Conservation (phyloP, 352 stramenopile species). For the Globisporangium camurandrum region DNA sequence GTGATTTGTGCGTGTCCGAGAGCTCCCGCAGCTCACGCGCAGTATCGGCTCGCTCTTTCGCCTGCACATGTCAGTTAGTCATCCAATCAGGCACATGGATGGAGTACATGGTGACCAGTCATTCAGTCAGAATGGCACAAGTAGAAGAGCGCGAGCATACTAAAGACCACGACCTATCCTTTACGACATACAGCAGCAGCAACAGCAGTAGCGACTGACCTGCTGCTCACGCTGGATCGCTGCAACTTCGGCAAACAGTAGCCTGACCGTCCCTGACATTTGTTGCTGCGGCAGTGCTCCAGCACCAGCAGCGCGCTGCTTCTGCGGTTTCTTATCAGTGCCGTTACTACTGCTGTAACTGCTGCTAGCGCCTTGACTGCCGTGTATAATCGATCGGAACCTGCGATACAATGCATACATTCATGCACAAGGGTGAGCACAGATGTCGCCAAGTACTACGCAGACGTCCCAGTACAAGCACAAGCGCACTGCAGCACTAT, state of each 20-base stretch:
- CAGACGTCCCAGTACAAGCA: too few species aligned
- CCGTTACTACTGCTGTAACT: not conserved
- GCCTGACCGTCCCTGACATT: conserved; percentile 59
- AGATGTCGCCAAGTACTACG: too few species aligned
- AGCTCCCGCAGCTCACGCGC: conserved; percentile 41
- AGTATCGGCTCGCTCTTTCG: conserved; percentile 17
- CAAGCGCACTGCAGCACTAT: not conserved
- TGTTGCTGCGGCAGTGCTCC: conserved; percentile 31
- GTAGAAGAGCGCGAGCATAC: too few species aligned
- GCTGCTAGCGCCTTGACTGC: not conserved
- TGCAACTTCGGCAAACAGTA: conserved; percentile 63
- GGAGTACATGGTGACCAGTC: not conserved
- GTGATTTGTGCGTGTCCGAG: conserved; percentile 21
- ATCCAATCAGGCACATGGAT: not conserved
- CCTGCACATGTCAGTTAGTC: conserved; percentile 10
- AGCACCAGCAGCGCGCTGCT: conserved; percentile 11
- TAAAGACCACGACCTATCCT: too few species aligned
- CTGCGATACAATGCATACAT: not conserved
- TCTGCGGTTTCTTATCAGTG: conserved; percentile 13
- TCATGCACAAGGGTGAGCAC: too few species aligned
- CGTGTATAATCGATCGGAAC: conserved; percentile 4
- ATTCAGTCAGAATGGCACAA: too few species aligned
- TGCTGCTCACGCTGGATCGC: conserved; percentile 37
- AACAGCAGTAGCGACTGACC: conserved; percentile 7
- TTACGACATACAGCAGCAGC: too few species aligned